Evolutionary conservation across 2,329 filamentous ascomycete genomes (phyloP), one percentile per base, ranked within the genome.

Genomic region (Nemania sp.): DNA sequence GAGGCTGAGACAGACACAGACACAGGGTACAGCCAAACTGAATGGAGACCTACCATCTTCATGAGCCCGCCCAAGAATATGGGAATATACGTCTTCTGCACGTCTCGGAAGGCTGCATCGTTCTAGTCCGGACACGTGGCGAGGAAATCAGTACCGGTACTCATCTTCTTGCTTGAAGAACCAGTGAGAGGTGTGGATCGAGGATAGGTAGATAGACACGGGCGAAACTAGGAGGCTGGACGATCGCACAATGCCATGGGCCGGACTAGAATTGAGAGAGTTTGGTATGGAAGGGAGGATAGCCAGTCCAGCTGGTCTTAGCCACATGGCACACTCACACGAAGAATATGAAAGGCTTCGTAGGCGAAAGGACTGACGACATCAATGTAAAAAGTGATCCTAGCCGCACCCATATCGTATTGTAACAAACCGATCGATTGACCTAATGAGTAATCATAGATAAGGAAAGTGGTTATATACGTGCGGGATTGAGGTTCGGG

Each of bases 341-440:
- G 61, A 3, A 75, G 52, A 11, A 75, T 60, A 48, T 75, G 59
- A 52, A 71, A 74, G 3, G 70, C 72, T 50, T 68, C 61, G 49
- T 75, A 75, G 2, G 68, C 68, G 55, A 75, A 75, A 1, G 73
- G 73, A 50, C 72, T 73, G 49, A 75, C 70, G 31, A 67, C 65
- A 61, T 76, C 73, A 7, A 75, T 61, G 51, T 70, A 75, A 31
- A 74, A 66, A 3, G 66, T 73, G 44, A 75, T 72, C 53, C 66
- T 69, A 17, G 66, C 57, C 9, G 47, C 44, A n/a, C 42, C 37
- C 61, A 64, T 64, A 1, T 43, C 5, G 52, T 31, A 15, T 6
- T 40, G 11, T n/a, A 40, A 17, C n/a, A 5, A 17, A 15, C 20
- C 11, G 20, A 20, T 28, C 22, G 36, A 14, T 15, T 15, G 14